Evolutionary conservation across 2,329 filamentous ascomycete genomes (phyloP).

Genomic region (Talaromyces sp.): DNA sequence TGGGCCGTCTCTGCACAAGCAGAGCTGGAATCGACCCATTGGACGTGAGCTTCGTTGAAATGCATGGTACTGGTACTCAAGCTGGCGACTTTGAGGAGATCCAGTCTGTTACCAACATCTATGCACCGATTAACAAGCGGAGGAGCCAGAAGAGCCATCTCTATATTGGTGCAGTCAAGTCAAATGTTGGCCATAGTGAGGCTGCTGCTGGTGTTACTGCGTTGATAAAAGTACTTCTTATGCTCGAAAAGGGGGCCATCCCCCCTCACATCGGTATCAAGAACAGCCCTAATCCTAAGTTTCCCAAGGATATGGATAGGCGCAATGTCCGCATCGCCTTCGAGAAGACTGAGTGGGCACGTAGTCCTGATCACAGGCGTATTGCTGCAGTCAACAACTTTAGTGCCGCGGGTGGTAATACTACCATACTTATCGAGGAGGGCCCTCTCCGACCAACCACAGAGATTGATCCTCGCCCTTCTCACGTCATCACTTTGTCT

Average conservation of each 20-base stretch:
- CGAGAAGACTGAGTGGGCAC: slow-evolving; percentile 42
- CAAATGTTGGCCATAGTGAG: slow-evolving; percentile 62
- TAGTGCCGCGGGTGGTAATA: slow-evolving; percentile 63
- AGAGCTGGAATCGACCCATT: slow-evolving; percentile 69
- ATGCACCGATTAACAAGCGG: slow-evolving; percentile 52
- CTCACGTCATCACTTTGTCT: slow-evolving; percentile 54
- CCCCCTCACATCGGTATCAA: slow-evolving; percentile 38
- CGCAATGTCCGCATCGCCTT: slow-evolving; percentile 47
- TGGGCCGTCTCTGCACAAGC: slow-evolving; percentile 68
- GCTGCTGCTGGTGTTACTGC: slow-evolving; percentile 42
- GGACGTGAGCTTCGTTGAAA: slow-evolving; percentile 79
- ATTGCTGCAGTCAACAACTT: slow-evolving; percentile 62
- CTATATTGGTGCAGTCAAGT: slow-evolving; percentile 61
- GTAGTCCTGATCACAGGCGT: slow-evolving; percentile 29
- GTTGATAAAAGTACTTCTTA: slow-evolving; percentile 12
- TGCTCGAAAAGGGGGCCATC: slow-evolving; percentile 29
- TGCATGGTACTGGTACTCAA: slow-evolving; percentile 86
- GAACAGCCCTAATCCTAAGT: slow-evolving; percentile 44
- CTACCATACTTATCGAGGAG: slow-evolving; percentile 45
- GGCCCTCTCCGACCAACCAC: slow-evolving; percentile 30
- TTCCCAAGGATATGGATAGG: slow-evolving; percentile 38
- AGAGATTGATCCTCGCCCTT: slow-evolving; percentile 49
- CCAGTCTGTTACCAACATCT: slow-evolving; percentile 66
- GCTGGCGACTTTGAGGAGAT: slow-evolving; percentile 81
- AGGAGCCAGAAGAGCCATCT: slow-evolving; percentile 51